Percentiles rank a stretch among this genome's conserved stretches.
Evolutionary conservation across 805 yeast genomes (phyloP).

Genomic region (Groenewaldozyma tartarivorans): DNA sequence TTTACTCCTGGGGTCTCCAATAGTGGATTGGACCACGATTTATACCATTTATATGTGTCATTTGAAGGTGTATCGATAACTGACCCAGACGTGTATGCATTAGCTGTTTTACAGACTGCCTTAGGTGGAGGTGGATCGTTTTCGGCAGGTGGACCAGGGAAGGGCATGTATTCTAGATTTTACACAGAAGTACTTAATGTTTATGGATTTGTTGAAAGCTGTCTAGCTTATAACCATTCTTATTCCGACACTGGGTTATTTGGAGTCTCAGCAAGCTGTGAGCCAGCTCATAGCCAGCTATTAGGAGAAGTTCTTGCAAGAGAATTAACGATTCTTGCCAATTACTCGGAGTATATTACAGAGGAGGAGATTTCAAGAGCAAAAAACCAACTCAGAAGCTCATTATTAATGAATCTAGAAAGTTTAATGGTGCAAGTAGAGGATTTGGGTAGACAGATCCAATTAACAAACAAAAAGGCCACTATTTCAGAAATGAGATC

Average conservation of each 20-base stretch:
- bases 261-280: slow-evolving; percentile 77
- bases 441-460: slow-evolving; percentile 92
- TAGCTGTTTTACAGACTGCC: slow-evolving; percentile 81
- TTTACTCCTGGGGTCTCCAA: slow-evolving; percentile 17
- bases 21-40: slow-evolving; percentile 1
- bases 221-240: slow-evolving; percentile 80
- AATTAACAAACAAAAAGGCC: slow-evolving; percentile 66
- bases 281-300: slow-evolving; percentile 54
- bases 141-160: slow-evolving; percentile 98
- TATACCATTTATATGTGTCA: slow-evolving; percentile 71
- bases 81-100: slow-evolving; percentile 80
- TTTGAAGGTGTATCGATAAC: slow-evolving; percentile 81
- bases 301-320: slow-evolving; percentile 40
- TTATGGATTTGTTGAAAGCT: slow-evolving; percentile 83
- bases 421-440: slow-evolving; percentile 89
- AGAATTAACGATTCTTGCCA: slow-evolving; percentile 47
- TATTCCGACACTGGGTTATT: slow-evolving; percentile 86
- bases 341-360: slow-evolving; percentile 20
- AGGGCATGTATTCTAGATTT: slow-evolving; percentile 94
- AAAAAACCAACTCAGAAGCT: slow-evolving; percentile 81
- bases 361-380: slow-evolving; percentile 76
- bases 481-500: slow-evolving; percentile 73
- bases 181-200: slow-evolving; percentile 87
- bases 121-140: slow-evolving; percentile 97
- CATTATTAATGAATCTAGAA: slow-evolving; percentile 86